Evolutionary conservation across 768 basidiomycete species (phyloP), one percentile per base, ranked within the genome.

Genomic region (Lactarius vividus): DNA sequence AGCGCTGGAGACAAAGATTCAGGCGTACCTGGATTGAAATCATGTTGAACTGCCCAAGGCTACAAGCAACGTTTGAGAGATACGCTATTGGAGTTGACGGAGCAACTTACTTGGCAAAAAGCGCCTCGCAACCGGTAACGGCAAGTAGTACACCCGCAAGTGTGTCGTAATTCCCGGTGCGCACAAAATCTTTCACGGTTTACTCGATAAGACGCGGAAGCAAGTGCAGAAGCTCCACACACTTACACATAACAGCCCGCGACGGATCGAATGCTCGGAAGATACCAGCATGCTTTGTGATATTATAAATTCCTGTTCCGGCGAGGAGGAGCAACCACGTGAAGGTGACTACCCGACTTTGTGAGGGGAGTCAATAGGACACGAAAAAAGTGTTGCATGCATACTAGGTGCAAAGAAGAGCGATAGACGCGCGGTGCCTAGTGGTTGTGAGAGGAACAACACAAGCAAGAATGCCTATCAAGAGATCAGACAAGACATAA

Each of bases 181-280:
- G 81, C 2, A 88, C 85, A 65, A 91, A 91, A 18, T 84, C 85
- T 87, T 26, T n/a, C 39, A 40, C 39, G 9, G 9, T 16, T 28
- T 54, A 4, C 13, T 54, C 2, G 37, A 53, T 63, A 10, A 56
- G 39, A 46, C 59, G n/a, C 44, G 60, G 42, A 46, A 57, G 15
- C 31, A 57, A 57, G 16, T 29, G 2, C 13, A 37, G 16, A 31
- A 20, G 23, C 5, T 20, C 28, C 4, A 33, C 29, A 15, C 73
- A 49, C 49, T 71, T 70, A 87, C 87, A 80, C 74, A 88, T 75
- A 26, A 90, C 74, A 0, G 86, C 86, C 11, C 87, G 79, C 13
- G 85, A 87, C 0, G 87, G 88, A 70, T 89, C 88, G 65, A 85
- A 83, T 0, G 87, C 87, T 3, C 87, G 79, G 72, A 85, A 87